Conservation (phyloP, 1,284 basidiomycete species). For the Puccinia brachypodii region DNA sequence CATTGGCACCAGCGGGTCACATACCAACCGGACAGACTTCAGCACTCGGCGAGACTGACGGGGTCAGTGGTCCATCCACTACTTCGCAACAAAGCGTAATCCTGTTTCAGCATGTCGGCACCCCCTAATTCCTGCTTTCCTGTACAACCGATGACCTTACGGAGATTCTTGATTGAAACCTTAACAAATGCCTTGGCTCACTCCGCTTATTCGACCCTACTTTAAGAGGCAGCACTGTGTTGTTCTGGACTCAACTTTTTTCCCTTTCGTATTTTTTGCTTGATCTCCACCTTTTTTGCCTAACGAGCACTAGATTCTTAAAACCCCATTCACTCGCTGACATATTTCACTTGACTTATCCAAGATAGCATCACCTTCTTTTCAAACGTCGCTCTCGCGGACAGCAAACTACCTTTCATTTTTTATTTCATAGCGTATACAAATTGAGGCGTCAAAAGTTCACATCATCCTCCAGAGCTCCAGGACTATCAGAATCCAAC, state of each 20-base stretch:
- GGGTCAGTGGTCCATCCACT: background rate
- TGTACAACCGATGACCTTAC: background rate
- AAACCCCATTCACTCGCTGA: background rate
- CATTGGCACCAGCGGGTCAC: background rate
- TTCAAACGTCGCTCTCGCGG: background rate
- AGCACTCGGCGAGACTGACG: background rate
- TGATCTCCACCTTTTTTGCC: background rate
- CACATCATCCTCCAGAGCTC: background rate
- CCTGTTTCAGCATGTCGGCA: background rate
- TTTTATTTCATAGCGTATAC: background rate
- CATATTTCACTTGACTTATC: background rate
- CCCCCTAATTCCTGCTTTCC: no score
- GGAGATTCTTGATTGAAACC: background rate
- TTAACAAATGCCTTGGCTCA: background rate
- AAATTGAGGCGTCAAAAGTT: background rate
- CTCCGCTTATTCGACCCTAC: no score
- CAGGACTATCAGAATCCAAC: background rate
- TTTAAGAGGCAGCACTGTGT: background rate
- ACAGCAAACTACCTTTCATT: background rate
- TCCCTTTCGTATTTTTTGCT: background rate
- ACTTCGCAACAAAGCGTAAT: background rate
- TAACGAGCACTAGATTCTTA: background rate
- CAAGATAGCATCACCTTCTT: background rate
- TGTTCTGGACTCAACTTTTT: background rate
- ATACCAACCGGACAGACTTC: background rate